A percentile compares a stretch with the other conserved stretches of the same genome.
These are phyloP conservation scores for Rhizopus arrhizus DNA, from an alignment of 371 early-diverging fungal species.

Conservation along the genomic window DNA sequence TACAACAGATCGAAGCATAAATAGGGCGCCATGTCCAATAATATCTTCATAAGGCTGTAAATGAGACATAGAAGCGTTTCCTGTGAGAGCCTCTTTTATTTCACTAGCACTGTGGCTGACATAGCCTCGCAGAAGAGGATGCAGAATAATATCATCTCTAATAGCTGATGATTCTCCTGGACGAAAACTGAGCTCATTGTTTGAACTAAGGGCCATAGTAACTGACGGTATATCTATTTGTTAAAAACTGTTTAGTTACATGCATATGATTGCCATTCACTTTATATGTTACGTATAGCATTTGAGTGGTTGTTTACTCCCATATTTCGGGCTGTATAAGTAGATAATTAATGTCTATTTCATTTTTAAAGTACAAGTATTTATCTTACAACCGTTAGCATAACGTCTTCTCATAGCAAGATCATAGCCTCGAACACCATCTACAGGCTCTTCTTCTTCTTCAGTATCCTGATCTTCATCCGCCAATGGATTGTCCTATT, in stretches of 20 bases:
- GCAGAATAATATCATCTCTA: constrained; percentile 31
- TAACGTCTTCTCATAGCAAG: neutral
- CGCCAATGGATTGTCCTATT: neutral
- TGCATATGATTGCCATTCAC: neutral
- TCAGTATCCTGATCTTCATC: neutral
- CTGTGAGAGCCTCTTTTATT: neutral
- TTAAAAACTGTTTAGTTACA: neutral
- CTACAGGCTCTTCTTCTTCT: neutral
- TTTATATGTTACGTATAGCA: neutral
- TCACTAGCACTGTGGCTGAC: constrained; percentile 22
- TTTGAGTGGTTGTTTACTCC: neutral
- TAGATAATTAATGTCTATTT: neutral
- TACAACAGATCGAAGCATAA: constrained; percentile 59
- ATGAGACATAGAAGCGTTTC: constrained; percentile 17
- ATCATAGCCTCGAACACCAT: neutral
- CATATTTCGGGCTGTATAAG: neutral
- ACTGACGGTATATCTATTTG: constrained; percentile 1
- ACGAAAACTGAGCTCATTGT: neutral
- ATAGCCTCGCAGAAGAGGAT: constrained; percentile 20
- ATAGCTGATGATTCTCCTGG: constrained; percentile 3
- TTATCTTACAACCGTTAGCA: constrained; percentile 1
- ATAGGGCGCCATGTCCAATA: constrained; percentile 66
- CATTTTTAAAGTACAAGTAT: neutral
- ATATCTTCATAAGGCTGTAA: constrained; percentile 67
- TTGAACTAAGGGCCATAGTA: neutral